Conservation (phyloP, 768 basidiomycete genomes). For the Trametes punicea region DNA sequence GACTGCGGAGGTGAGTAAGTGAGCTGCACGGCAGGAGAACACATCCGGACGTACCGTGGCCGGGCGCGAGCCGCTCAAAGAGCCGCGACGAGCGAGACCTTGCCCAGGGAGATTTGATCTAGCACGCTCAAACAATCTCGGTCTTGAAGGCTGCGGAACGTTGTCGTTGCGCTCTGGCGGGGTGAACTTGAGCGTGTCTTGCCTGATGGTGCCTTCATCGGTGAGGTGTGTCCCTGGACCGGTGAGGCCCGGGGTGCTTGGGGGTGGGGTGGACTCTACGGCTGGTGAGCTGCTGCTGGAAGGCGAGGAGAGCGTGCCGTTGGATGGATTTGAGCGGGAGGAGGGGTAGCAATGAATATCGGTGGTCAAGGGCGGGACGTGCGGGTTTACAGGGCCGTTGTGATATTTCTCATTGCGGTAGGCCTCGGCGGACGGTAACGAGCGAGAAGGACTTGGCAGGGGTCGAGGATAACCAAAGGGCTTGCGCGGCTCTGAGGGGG, state of each 20-base stretch:
- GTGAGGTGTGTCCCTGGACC: conserved; percentile 41
- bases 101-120: conserved; percentile 24
- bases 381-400: conserved; percentile 6
- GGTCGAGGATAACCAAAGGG: conserved; percentile 27
- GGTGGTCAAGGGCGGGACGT: conserved; percentile 36
- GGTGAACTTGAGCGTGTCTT: conserved; percentile 22
- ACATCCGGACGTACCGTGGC: conserved; percentile 26
- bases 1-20: conserved; percentile 21
- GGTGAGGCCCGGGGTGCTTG: conserved; percentile 56
- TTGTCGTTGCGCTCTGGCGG: conserved; percentile 21
- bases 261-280: conserved; percentile 69
- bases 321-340: conserved; percentile 48
- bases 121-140: conserved; percentile 20
- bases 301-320: conserved; percentile 65
- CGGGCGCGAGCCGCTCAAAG: conserved; percentile 28
- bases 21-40: not conserved
- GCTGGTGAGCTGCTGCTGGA: conserved; percentile 64
- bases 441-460: conserved; percentile 29
- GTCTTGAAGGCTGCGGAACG: conserved; percentile 27
- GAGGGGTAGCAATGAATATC: conserved; percentile 34
- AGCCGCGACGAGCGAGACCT: conserved; percentile 22
- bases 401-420: not conserved
- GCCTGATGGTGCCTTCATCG: conserved; percentile 36
- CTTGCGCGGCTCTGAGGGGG: conserved; percentile 27
- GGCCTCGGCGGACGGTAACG: conserved; percentile 25